phyloP scores from a whole-genome alignment of 2,329 filamentous ascomycete species.

The Exophiala xenobiotica region DNA sequence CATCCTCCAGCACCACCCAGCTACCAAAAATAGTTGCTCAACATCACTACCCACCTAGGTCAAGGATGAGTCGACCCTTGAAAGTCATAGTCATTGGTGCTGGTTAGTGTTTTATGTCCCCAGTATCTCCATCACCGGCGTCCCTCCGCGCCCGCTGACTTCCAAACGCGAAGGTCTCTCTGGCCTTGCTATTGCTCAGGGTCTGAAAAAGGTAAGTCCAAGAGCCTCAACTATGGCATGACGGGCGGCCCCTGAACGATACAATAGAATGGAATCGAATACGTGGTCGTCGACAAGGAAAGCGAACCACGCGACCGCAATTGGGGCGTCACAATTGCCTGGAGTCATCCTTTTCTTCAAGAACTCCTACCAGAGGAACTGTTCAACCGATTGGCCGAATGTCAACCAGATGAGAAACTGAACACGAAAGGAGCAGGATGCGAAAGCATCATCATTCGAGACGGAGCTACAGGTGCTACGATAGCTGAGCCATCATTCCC shows the following conservation, averaged over 20 bases:
- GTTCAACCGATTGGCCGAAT: constrained; percentile 33
- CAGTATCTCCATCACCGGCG: too few relatives aligned
- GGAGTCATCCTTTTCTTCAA: constrained; percentile 40
- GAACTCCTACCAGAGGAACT: constrained; percentile 38
- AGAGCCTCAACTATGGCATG: too few relatives aligned
- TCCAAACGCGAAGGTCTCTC: constrained; percentile 26
- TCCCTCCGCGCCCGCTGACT: too few relatives aligned
- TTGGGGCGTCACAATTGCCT: constrained; percentile 32
- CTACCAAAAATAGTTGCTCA: background rate
- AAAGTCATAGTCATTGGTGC: constrained; percentile 18
- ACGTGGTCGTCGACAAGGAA: constrained; percentile 24
- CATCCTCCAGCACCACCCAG: background rate
- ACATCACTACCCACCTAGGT: background rate
- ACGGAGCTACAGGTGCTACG: constrained; percentile 30
- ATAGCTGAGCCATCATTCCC: constrained; percentile 31
- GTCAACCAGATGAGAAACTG: constrained; percentile 39
- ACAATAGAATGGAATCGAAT: constrained; percentile 26
- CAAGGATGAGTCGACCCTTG: constrained; percentile 12
- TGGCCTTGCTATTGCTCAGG: constrained; percentile 23
- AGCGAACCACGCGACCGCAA: constrained; percentile 24
- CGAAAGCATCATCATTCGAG: constrained; percentile 25
- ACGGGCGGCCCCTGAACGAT: too few relatives aligned
- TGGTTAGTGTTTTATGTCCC: constrained; percentile 10
- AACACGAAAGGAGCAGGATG: constrained; percentile 17
- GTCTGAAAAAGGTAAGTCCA: constrained; percentile 18